Percentiles rank a stretch among this genome's conserved stretches.
phyloP scores from a whole-genome alignment of 805 yeast genomes.

The Saccharomycopsis sp. region DNA sequence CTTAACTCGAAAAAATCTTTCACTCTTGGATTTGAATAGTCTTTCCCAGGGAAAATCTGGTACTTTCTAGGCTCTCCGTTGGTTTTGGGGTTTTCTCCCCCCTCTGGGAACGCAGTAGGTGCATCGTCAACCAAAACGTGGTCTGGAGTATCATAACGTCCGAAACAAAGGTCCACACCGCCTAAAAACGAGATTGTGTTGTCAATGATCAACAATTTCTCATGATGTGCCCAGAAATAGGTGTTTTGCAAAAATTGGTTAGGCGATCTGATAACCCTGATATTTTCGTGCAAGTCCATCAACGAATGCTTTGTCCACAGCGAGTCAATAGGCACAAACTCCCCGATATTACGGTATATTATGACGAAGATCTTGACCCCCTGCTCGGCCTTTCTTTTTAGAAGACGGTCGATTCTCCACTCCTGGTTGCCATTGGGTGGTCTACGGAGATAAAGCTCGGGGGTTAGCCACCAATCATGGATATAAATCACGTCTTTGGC shows the following conservation, averaged over 20 bases:
- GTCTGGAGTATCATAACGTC: conserved; percentile 94
- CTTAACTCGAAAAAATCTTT: conserved; percentile 78
- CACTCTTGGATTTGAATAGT: conserved; percentile 91
- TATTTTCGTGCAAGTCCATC: conserved; percentile 74
- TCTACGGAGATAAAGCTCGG: conserved; percentile 85
- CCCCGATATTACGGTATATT: conserved; percentile 88
- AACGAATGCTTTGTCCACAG: conserved; percentile 91
- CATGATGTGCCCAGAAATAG: conserved; percentile 99
- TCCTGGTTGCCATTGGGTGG: conserved; percentile 95
- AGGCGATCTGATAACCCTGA: conserved; percentile 90
- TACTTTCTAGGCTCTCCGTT: conserved; percentile 35
- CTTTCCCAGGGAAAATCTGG: conserved; percentile 89
- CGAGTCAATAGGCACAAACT: conserved; percentile 90
- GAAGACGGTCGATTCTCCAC: conserved; percentile 82
- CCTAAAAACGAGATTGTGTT: conserved; percentile 87
- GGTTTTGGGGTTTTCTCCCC: conserved; percentile 12
- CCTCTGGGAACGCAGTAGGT: conserved; percentile 30
- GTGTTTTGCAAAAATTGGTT: conserved; percentile 91
- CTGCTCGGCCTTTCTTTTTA: conserved; percentile 84
- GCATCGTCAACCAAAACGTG: conserved; percentile 82
- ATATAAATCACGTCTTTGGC: conserved; percentile 90
- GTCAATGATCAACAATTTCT: conserved; percentile 80
- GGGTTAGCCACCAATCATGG: conserved; percentile 98
- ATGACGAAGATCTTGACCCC: conserved; percentile 93
- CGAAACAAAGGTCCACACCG: conserved; percentile 93